Base-by-base conservation (phyloP, 2,329 filamentous ascomycete species). In the Simplicillium aogashimaense region DNA sequence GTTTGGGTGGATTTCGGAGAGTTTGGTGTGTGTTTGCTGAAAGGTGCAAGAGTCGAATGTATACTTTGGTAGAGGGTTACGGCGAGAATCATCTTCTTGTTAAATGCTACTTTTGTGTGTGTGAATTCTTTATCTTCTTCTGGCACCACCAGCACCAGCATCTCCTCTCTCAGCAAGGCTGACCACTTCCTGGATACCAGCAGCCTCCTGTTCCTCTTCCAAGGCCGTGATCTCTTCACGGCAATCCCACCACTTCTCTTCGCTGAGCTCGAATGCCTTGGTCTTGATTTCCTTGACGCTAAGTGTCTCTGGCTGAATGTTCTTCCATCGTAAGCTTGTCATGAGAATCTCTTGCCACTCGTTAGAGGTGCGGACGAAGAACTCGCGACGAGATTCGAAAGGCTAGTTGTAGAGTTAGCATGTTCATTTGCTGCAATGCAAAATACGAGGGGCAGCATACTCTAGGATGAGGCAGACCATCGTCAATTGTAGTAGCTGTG, bases 171-270 rank as follows among this genome's bases (percentile, higher is more conserved):
- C 87, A 37, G 82, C 80, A 54, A 97, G 67, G 55, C 82, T 92
- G 40, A 97, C 86, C 34, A 97, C 86, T 66, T 97, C 92, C 13
- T 88, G 86, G 59, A 97, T 95, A 9, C 92, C 89, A 29, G 88
- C 86, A 37, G 85, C 89, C 62, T 95, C 90, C 66, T 97, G 88
- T 66, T 95, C 90, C 62, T 95, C 90, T 63, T 98, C 92, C 54
- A 97, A 63, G 7, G 79, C 83, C 40, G 81, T 83, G 49, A 98
- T 85, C 65, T 97, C 90, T 66, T 98, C 92, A 52, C 92, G 76
- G 57, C 83, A 88, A 69, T 95, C 92, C 92, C 92, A 98, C 92
- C 92, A 98, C 60, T 94, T 95, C 65, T 89, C 85, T 62, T 98
- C 92, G 32, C 89, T 89, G 47, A 87, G 73, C 55, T 87, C 83